Base-by-base conservation (phyloP, 176 grass and related monocot species). In the Puccinellia tenuiflora region DNA sequence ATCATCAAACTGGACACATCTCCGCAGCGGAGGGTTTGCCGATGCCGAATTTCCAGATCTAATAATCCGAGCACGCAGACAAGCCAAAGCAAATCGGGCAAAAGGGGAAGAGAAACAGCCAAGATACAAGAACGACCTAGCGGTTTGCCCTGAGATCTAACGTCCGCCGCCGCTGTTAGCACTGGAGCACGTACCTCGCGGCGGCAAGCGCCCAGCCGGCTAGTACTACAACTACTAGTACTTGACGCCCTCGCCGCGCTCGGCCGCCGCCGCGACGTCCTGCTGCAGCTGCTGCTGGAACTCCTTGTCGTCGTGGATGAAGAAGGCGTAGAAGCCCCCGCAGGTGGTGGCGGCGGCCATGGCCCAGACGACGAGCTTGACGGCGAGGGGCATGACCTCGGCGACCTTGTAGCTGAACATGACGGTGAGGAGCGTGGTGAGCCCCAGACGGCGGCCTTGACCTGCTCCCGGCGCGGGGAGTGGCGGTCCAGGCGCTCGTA, bases 311-410 rank as follows among this genome's bases (percentile, higher is more conserved):
- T n/a, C 30, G 51, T 78, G 79, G 33, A 94, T 3, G 60, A 94
- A 91, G 55, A 94, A 89, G 1, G 66, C 46, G 16, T 87, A 94
- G 70, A 94, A 94, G 0, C 89, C 86, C 0, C 55, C 86, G 1
- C 16, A 43, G 8, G 82, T 64, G 0, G 92, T 94, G 13, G 77
- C 25, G 0, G 72, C 30, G 0, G 92, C 83, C 86, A 91, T 87
- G 0, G 29, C 63, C 89, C 92, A 94, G 3, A 94, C 73, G 3
- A 89, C 1, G 5, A 79, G 0, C 2, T 73, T 85, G n/a, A 91
- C 51, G 3, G 89, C 69, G 7, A 87, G 30, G 0, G 92, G 89
- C 89, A 94, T 50, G 70, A 74, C 1, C 70, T 50, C 70, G 16
- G 70, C 70, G 26, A 74, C 70, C 9, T 50, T 74, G 26, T 74